Conservation (phyloP, 1,284 basidiomycete species). For the Marasmius fiardii region DNA sequence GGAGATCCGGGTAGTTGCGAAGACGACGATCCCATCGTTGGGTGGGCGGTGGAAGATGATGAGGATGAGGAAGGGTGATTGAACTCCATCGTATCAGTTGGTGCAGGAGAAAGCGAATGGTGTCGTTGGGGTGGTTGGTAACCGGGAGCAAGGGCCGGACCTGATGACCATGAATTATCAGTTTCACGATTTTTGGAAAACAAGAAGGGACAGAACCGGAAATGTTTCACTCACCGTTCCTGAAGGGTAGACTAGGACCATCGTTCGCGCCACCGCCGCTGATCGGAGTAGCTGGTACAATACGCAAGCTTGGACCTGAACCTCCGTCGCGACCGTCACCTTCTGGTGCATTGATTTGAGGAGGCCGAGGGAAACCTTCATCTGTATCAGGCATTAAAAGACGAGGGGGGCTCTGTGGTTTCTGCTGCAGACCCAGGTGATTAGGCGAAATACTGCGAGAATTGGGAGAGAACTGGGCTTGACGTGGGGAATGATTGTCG, state of each 20-base stretch:
- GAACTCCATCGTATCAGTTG: neutral
- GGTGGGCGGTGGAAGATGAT: conserved; percentile 5
- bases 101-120: conserved; percentile 5
- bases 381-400: conserved; percentile 58
- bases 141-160: neutral
- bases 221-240: conserved; percentile 6
- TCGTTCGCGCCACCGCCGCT: conserved; percentile 51
- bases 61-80: neutral
- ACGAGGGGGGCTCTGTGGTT: conserved; percentile 66
- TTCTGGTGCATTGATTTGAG: conserved; percentile 65
- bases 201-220: neutral
- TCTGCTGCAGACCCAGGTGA: conserved; percentile 28
- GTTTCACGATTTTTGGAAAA: neutral
- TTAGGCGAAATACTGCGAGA: conserved; percentile 27
- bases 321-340: conserved; percentile 46
- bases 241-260: conserved; percentile 7
- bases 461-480: conserved; percentile 3
- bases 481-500: conserved; percentile 8
- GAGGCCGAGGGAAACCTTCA: conserved; percentile 32
- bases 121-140: conserved; percentile 11
- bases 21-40: conserved; percentile 2
- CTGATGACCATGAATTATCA: conserved; percentile 3
- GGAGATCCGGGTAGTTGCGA: conserved; percentile 6
- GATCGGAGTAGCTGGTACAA: conserved; percentile 79
- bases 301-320: conserved; percentile 61